Evolutionary conservation across 805 yeast genomes (phyloP), one percentile per base, ranked within the genome.

Genomic region (Wickerhamomyces xylosicus): DNA sequence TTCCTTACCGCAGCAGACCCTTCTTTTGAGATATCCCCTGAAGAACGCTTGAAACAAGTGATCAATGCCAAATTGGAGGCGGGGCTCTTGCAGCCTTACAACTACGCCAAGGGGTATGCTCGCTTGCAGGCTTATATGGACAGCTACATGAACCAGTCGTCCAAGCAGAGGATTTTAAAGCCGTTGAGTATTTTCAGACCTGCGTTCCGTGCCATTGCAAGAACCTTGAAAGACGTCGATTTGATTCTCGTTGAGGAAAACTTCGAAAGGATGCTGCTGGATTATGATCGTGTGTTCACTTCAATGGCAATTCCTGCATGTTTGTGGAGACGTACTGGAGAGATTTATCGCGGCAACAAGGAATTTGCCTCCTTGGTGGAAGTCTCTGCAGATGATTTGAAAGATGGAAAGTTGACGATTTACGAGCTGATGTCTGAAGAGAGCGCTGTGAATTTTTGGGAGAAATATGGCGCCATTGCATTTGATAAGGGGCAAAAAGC

Each of bases 281-380:
- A 90, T 50, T 87, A 90, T 53, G 97, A 90, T 57, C 69, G 97
- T 28, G 96, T 90, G 3, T 90, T 90, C 62, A 87, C 97, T 0
- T 82, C 95, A 4, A 87, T 90, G 95, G 95, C 97, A 6, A 86
- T 90, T 44, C 97, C 97, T 2, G 96, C 97, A 1, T 90, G 97
- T 61, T 67, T 90, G 21, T 90, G 97, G 97, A 67, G 97, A 56
- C 78, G 97, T 50, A 89, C 97, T 0, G 97, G 97, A 2, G 97
- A 90, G 49, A 90, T 90, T 3, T 90, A 85, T 51, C 62, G 97
- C 44, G 97, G 96, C 1, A 90, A 90, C 59, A 87, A 89, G 56
- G 97, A 90, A 57, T 90, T 90, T 72, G 97, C 97, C 0, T 82
- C 89, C 2, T 60, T 90, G 40, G 96, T 90, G 2, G 95, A 87